These are phyloP conservation scores for Podaxis sp. DNA, from an alignment of 768 basidiomycete species.

Conservation along the genomic window DNA sequence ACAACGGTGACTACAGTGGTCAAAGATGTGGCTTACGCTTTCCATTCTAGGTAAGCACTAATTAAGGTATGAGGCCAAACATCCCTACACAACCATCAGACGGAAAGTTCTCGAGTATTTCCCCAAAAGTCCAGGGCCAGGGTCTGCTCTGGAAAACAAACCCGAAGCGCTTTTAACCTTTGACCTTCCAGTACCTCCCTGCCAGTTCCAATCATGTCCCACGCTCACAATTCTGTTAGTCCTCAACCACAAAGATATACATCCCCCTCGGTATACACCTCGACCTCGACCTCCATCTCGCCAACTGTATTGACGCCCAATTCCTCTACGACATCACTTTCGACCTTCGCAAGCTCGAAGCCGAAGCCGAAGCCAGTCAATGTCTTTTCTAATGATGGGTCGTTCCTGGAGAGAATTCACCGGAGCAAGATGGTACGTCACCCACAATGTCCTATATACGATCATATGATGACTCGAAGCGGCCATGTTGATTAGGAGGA, in stretches of 20 bases:
- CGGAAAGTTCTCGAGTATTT: background rate
- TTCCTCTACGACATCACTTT: background rate
- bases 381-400: slow-evolving; percentile 69
- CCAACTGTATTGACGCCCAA: background rate
- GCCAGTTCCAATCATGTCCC: background rate
- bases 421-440: slow-evolving; percentile 49
- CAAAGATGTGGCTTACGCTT: too few species aligned
- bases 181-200: background rate
- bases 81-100: background rate
- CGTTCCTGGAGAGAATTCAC: slow-evolving; percentile 65
- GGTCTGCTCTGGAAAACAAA: background rate
- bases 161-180: background rate
- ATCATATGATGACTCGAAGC: background rate
- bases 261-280: background rate
- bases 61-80: too few species aligned
- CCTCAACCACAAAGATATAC: background rate
- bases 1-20: too few species aligned
- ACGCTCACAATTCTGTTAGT: background rate
- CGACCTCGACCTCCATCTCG: background rate
- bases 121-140: background rate
- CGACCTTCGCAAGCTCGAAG: slow-evolving; percentile 27
- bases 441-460: slow-evolving; percentile 2
- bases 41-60: too few species aligned
- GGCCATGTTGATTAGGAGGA: slow-evolving; percentile 44
- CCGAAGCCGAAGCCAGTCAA: slow-evolving; percentile 41